Conservation (phyloP, 1,284 basidiomycete genomes). For the Apiotrichum gracile region DNA sequence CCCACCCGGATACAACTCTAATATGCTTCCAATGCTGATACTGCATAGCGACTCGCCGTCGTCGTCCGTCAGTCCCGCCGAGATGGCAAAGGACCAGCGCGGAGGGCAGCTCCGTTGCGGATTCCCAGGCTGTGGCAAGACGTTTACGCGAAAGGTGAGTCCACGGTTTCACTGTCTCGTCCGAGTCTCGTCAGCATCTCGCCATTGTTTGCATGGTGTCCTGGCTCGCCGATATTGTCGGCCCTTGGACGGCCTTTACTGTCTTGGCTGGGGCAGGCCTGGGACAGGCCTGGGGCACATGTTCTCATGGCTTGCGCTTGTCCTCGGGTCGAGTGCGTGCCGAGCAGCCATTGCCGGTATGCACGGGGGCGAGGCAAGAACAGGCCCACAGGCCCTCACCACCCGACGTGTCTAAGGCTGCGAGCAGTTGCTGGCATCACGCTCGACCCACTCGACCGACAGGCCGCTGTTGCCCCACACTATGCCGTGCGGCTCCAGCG, state of each 20-base stretch:
- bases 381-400: no score
- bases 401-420: background rate
- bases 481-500: background rate
- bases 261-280: background rate
- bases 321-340: background rate
- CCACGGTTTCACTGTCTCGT: background rate
- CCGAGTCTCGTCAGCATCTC: background rate
- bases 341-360: background rate
- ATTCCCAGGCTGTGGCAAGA: conserved; percentile 28
- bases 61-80: background rate
- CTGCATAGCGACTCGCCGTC: background rate
- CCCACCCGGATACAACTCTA: background rate
- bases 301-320: background rate
- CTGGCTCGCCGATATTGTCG: background rate
- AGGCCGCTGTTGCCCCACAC: background rate
- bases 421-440: background rate
- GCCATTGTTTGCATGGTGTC: background rate
- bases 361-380: no score
- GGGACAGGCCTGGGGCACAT: background rate
- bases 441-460: background rate
- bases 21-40: background rate
- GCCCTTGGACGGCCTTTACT: background rate
- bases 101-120: conserved; percentile 14
- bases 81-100: background rate
- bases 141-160: conserved; percentile 40